phyloP scores from a whole-genome alignment of 2,329 filamentous ascomycete genomes.

The Penicillium expansum region DNA sequence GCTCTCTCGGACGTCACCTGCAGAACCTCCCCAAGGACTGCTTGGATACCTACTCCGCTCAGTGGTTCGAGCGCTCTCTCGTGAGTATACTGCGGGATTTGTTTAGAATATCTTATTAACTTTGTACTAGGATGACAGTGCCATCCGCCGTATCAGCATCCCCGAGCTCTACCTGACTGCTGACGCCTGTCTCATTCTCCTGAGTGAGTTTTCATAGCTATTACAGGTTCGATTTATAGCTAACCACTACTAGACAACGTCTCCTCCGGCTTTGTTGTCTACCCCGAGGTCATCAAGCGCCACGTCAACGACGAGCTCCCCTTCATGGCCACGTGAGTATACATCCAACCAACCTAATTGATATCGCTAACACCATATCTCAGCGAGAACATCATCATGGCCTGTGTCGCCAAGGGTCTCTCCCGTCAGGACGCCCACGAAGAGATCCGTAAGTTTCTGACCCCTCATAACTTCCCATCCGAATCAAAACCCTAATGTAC shows the following conservation, averaged over 20 bases:
- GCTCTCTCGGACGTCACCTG: conserved; percentile 57
- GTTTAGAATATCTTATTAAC: conserved; percentile 10
- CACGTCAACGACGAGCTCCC: conserved; percentile 74
- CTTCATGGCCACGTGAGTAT: conserved; percentile 71
- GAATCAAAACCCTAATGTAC: neutral
- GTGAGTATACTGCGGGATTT: conserved; percentile 17
- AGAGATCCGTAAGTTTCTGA: conserved; percentile 60
- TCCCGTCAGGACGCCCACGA: conserved; percentile 83
- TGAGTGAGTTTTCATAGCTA: conserved; percentile 26
- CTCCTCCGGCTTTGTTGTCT: conserved; percentile 69
- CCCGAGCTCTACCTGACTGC: conserved; percentile 67
- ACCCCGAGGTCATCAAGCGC: conserved; percentile 67
- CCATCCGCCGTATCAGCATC: conserved; percentile 58
- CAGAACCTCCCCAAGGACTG: conserved; percentile 55
- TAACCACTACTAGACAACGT: conserved; percentile 59
- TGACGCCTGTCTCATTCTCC: conserved; percentile 54
- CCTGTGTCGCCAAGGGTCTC: conserved; percentile 65
- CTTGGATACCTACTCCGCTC: conserved; percentile 65
- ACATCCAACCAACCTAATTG: neutral
- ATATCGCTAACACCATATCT: conserved; percentile 16
- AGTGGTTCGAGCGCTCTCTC: conserved; percentile 76
- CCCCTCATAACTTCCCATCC: neutral
- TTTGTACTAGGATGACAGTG: conserved; percentile 60
- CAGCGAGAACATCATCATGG: conserved; percentile 67
- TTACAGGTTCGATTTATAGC: neutral